A percentile compares a stretch with the other conserved stretches of the same genome.
Evolutionary conservation across 306 rosid genomes (phyloP).

Genomic region (Sicyos baderoa): DNA sequence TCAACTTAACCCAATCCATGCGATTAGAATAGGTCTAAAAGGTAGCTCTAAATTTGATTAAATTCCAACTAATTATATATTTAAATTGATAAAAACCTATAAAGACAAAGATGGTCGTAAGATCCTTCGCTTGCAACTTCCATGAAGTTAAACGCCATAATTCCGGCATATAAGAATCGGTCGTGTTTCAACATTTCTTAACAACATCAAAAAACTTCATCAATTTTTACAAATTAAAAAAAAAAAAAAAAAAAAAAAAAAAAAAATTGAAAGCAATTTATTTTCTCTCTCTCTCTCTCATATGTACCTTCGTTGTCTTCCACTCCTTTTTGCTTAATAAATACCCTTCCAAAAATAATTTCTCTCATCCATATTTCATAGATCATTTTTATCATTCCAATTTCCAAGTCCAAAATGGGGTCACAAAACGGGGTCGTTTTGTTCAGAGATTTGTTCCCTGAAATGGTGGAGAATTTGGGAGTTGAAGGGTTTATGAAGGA

Average conservation of each 20-base stretch:
- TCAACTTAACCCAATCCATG: no score
- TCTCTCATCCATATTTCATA: neutral
- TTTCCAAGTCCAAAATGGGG: neutral
- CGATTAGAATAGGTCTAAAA: no score
- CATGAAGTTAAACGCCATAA: neutral
- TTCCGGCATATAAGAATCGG: neutral
- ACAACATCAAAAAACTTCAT: neutral
- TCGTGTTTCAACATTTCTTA: constrained; percentile 7
- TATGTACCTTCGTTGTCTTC: constrained; percentile 3
- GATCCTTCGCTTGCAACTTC: constrained; percentile 9
- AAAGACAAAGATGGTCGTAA: neutral
- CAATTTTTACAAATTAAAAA: neutral
- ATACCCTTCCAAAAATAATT: neutral
- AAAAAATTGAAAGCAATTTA: neutral
- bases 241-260: no score
- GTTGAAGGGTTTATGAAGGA: constrained; percentile 70
- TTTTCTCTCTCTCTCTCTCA: neutral
- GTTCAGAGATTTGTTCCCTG: constrained; percentile 56
- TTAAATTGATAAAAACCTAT: neutral
- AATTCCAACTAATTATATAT: no score
- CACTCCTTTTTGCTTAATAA: neutral
- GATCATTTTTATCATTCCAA: neutral
- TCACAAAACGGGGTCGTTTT: constrained; percentile 32
- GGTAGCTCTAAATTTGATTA: no score
- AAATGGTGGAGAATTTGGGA: constrained; percentile 65